A percentile compares a stretch with the other conserved stretches of the same genome.
These are phyloP conservation scores for Penicillium diatomitis DNA, from an alignment of 495 filamentous ascomycete genomes.

Conservation along the genomic window DNA sequence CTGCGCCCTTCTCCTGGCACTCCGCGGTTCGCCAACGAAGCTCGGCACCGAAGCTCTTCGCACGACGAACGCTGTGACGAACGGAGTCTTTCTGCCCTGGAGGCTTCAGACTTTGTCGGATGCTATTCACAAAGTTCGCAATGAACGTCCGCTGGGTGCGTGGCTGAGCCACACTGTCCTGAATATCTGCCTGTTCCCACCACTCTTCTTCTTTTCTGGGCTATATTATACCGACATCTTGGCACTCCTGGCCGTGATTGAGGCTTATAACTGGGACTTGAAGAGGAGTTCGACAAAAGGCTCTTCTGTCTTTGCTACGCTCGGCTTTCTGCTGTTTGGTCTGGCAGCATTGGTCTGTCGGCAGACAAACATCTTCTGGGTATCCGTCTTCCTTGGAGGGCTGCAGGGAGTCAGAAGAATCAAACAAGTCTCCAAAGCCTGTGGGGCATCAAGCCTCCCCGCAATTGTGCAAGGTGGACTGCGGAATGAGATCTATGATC, in stretches of 20 bases:
- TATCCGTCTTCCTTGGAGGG: slow-evolving; percentile 74
- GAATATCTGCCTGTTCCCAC: slow-evolving; percentile 81
- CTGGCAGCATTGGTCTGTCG: slow-evolving; percentile 61
- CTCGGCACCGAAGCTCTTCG: slow-evolving; percentile 31
- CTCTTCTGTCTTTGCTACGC: slow-evolving; percentile 9
- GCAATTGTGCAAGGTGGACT: slow-evolving; percentile 26
- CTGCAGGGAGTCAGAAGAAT: slow-evolving; percentile 50
- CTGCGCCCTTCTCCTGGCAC: slow-evolving; percentile 23
- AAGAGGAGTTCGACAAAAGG: slow-evolving; percentile 14
- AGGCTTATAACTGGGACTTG: slow-evolving; percentile 56
- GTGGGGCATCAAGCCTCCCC: slow-evolving; percentile 12
- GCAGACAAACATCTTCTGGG: slow-evolving; percentile 97
- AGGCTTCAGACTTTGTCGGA: slow-evolving; percentile 34
- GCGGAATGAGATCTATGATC: slow-evolving; percentile 57
- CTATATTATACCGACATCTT: slow-evolving; percentile 89
- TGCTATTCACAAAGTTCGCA: slow-evolving; percentile 27
- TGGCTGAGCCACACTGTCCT: slow-evolving; percentile 53
- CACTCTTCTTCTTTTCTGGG: slow-evolving; percentile 88
- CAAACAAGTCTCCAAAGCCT: slow-evolving; percentile 18
- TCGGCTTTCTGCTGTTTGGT: slow-evolving; percentile 45
- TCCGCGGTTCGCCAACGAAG: slow-evolving; percentile 32
- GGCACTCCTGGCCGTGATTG: slow-evolving; percentile 50
- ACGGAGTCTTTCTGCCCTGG: slow-evolving; percentile 31
- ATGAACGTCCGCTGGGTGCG: slow-evolving; percentile 28
- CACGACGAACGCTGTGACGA: slow-evolving; percentile 31